These are phyloP conservation scores for Mortierella sp. DNA, from an alignment of 371 early-diverging fungal species.

Conservation along the genomic window DNA sequence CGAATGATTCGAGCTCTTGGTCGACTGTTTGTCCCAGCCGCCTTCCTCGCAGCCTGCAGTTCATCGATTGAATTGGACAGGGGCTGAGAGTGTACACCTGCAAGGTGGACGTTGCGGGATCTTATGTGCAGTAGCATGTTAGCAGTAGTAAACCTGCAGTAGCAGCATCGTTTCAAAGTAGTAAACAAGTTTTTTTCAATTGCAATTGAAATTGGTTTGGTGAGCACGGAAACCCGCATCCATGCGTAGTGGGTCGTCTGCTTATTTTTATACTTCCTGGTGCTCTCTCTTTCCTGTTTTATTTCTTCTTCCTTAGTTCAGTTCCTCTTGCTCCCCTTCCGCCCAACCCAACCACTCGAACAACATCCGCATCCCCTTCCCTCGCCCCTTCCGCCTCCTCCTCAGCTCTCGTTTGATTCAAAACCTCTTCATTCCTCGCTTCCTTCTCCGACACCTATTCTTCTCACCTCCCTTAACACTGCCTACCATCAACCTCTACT, in stretches of 20 bases:
- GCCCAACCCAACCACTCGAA: no score
- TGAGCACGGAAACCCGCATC: no score
- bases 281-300: no score
- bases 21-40: constrained; percentile 37
- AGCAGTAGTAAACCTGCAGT: not conserved
- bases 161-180: not conserved
- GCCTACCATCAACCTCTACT: not conserved
- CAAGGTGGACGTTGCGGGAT: not conserved
- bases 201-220: no score
- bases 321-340: no score
- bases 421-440: not conserved
- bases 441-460: not conserved
- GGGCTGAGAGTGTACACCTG: not conserved
- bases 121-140: not conserved
- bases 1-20: constrained; percentile 22
- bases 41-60: constrained; percentile 54
- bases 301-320: no score
- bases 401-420: not conserved
- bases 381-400: not conserved
- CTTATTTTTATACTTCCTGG: no score
- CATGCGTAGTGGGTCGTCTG: no score
- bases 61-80: constrained; percentile 30
- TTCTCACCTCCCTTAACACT: not conserved
- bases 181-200: not conserved
- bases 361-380: no score